Evolutionary conservation across 495 filamentous ascomycete species (phyloP).

Genomic region (Melanomma pulvis-pyrius): DNA sequence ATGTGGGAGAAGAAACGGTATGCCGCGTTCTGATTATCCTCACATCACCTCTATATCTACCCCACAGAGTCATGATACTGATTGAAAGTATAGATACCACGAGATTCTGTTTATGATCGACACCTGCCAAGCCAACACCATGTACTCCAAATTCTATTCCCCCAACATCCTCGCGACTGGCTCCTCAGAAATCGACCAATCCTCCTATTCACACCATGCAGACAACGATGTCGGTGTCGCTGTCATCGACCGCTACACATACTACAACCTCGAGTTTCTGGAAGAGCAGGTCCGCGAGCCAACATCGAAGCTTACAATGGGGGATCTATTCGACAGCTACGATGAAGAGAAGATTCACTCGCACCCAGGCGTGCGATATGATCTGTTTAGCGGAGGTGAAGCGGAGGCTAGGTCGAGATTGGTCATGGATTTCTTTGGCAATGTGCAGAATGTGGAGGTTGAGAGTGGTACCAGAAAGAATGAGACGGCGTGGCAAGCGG

Average conservation of each 20-base stretch:
- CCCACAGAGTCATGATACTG: background rate
- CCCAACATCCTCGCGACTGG: conserved; percentile 97
- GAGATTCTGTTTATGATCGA: conserved; percentile 99
- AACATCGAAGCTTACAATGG: conserved; percentile 80
- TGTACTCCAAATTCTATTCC: conserved; percentile 97
- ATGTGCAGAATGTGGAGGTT: conserved; percentile 94
- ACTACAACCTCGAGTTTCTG: conserved; percentile 96
- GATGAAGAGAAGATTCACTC: conserved; percentile 93
- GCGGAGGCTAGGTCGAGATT: conserved; percentile 70
- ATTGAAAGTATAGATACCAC: conserved; percentile 61
- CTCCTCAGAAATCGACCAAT: conserved; percentile 89
- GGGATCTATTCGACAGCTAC: conserved; percentile 93
- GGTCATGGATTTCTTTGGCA: conserved; percentile 97
- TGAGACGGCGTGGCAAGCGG: conserved; percentile 37
- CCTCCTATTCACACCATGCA: conserved; percentile 93
- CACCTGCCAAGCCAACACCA: conserved; percentile 98
- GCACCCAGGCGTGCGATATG: conserved; percentile 88
- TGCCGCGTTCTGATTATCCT: conserved; percentile 1
- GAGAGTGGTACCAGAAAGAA: conserved; percentile 50
- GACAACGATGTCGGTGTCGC: conserved; percentile 98
- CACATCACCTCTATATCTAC: background rate
- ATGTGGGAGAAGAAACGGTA: conserved; percentile 99
- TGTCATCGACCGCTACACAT: conserved; percentile 97
- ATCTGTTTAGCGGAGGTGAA: conserved; percentile 82
- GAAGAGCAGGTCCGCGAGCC: conserved; percentile 85